phyloP scores from a whole-genome alignment of 352 stramenopile species.

The Pythium rishiriense region DNA sequence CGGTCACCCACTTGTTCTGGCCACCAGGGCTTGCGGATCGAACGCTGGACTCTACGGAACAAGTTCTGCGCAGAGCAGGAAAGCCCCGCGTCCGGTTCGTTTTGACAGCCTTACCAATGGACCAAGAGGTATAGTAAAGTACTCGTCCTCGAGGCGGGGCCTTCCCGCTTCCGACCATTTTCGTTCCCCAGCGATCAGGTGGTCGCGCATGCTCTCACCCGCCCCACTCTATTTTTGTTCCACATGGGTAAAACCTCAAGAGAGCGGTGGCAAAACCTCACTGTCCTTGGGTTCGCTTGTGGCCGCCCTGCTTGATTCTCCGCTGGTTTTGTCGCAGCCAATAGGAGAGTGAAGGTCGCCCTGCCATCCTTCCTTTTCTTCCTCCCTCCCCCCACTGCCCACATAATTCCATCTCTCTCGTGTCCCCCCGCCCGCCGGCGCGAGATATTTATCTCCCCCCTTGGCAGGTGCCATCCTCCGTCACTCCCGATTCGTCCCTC shows the following conservation, averaged over 20 bases:
- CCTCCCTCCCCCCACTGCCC: not conserved
- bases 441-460: not conserved
- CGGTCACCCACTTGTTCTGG: not conserved
- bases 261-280: not conserved
- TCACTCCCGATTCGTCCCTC: not conserved
- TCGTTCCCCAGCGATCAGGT: not conserved
- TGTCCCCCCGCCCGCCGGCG: not conserved
- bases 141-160: not conserved
- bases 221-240: not conserved
- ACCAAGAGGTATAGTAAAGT: not conserved
- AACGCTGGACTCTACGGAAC: not conserved
- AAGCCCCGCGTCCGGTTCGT: not conserved
- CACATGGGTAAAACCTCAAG: constrained; percentile 1
- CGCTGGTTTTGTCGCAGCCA: not conserved
- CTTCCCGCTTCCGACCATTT: not conserved
- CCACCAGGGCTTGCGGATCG: not conserved
- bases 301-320: not conserved
- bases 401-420: not conserved
- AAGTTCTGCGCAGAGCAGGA: not conserved
- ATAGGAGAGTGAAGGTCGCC: constrained; percentile 2
- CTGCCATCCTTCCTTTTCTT: not conserved
- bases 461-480: not conserved
- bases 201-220: not conserved
- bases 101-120: not conserved
- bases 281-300: constrained; percentile 1